Evolutionary conservation across 2,329 filamentous ascomycete genomes (phyloP).

Genomic region (Colletotrichum cereale): DNA sequence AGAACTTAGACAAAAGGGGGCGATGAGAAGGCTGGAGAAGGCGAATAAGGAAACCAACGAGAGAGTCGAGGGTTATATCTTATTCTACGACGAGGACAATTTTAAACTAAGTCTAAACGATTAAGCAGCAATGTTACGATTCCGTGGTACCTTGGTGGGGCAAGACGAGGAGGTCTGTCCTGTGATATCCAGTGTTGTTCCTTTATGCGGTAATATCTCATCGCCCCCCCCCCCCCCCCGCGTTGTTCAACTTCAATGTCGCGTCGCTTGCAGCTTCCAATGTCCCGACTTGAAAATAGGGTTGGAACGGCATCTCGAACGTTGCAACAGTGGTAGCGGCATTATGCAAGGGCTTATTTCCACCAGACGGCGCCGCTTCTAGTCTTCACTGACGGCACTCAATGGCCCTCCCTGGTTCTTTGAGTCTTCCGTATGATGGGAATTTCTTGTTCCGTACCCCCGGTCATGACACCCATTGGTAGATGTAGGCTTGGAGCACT

Average conservation of each 20-base stretch:
- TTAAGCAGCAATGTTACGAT: not conserved
- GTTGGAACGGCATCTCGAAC: slow-evolving; percentile 18
- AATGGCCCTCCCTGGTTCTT: slow-evolving; percentile 19
- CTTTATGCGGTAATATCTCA: not conserved
- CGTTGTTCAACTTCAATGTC: not conserved
- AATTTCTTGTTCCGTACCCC: not conserved
- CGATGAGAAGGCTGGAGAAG: not conserved
- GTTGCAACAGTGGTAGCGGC: not conserved
- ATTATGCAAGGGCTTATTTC: slow-evolving; percentile 1
- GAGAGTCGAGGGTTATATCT: not conserved
- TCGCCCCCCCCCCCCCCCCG: not conserved
- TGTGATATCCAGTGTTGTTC: not conserved
- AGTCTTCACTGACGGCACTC: not conserved
- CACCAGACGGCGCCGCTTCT: slow-evolving; percentile 7
- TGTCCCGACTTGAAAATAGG: not conserved
- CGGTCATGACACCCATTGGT: slow-evolving; percentile 4
- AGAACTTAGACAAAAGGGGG: not conserved
- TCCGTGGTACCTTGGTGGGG: slow-evolving; percentile 12
- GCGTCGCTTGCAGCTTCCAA: not conserved
- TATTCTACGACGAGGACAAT: not conserved
- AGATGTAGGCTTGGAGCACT: not conserved
- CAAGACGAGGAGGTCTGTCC: slow-evolving; percentile 8
- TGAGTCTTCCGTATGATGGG: slow-evolving; percentile 1
- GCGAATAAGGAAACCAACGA: too few relatives aligned
- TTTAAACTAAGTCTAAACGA: slow-evolving; percentile 19